These are phyloP conservation scores for Cornus controversa DNA, from an alignment of 148 eudicot genomes.

Conservation along the genomic window DNA sequence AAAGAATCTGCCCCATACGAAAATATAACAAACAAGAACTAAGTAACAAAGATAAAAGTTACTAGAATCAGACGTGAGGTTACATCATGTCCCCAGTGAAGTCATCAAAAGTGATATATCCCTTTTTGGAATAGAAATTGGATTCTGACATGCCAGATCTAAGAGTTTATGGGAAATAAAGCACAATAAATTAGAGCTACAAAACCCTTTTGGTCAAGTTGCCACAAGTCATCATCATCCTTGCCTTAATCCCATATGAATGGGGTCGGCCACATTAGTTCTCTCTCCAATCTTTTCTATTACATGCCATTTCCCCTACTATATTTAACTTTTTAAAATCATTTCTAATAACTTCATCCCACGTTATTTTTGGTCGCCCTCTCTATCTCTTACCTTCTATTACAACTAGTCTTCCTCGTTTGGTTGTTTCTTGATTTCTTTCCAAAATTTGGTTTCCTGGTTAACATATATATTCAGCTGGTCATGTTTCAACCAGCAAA, in stretches of 20 bases:
- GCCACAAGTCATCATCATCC: too few species aligned
- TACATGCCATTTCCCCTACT: too few species aligned
- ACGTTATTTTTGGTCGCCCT: too few species aligned
- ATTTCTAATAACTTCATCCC: too few species aligned
- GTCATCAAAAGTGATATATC: not conserved
- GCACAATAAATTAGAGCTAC: not conserved
- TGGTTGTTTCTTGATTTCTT: not conserved
- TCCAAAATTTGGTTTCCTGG: not conserved
- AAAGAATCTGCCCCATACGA: not conserved
- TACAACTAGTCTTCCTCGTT: too few species aligned
- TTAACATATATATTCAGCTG: not conserved
- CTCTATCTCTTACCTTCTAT: too few species aligned
- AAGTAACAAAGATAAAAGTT: not conserved
- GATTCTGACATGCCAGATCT: not conserved
- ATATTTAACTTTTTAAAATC: too few species aligned
- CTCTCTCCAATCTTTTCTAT: too few species aligned
- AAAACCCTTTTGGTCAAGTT: not conserved
- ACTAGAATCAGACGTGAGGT: not conserved
- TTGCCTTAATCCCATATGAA: too few species aligned
- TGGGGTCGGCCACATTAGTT: too few species aligned
- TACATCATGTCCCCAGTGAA: not conserved
- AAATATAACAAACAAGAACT: not conserved
- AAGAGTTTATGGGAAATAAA: too few species aligned
- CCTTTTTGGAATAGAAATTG: not conserved
- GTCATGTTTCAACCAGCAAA: constrained; percentile 9